Evolutionary conservation across 2,329 filamentous ascomycete genomes (phyloP).

Genomic region (Diaporthe sp.): DNA sequence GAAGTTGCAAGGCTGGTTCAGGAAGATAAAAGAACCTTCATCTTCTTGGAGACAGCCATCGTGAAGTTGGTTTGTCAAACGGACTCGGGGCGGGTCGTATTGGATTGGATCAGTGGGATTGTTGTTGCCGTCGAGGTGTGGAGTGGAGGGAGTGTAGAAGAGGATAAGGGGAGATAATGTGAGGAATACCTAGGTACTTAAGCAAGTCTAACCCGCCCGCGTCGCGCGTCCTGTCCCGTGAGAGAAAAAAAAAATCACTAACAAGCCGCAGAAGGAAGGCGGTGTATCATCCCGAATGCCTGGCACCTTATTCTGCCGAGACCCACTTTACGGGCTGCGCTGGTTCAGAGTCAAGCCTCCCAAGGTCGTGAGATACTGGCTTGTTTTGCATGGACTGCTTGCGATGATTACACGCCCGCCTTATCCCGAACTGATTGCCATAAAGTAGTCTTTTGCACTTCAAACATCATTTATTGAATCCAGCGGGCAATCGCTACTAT

Average conservation of each 20-base stretch:
- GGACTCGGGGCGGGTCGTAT: neutral
- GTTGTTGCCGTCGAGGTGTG: neutral
- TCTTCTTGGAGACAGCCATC: constrained; percentile 51
- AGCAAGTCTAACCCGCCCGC: neutral
- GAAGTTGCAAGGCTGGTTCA: constrained; percentile 1
- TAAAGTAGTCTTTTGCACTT: neutral
- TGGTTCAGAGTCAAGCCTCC: no score
- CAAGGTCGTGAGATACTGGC: neutral
- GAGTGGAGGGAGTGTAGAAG: neutral
- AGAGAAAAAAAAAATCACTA: neutral
- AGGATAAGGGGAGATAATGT: neutral
- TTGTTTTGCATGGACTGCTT: neutral
- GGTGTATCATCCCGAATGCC: neutral
- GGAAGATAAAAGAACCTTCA: constrained; percentile 34
- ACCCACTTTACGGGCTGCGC: neutral
- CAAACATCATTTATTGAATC: neutral
- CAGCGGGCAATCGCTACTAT: neutral
- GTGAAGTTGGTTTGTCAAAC: neutral
- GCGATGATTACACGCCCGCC: neutral
- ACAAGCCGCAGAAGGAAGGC: constrained; percentile 16
- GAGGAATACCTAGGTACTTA: neutral
- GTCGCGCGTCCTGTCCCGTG: constrained; percentile 2
- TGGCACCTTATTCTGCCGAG: neutral
- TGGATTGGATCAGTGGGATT: neutral
- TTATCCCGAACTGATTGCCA: neutral